Percentiles rank a stretch among this genome's conserved stretches.
phyloP scores from a whole-genome alignment of 2,329 filamentous ascomycete species.

The Fusarium lateritium region DNA sequence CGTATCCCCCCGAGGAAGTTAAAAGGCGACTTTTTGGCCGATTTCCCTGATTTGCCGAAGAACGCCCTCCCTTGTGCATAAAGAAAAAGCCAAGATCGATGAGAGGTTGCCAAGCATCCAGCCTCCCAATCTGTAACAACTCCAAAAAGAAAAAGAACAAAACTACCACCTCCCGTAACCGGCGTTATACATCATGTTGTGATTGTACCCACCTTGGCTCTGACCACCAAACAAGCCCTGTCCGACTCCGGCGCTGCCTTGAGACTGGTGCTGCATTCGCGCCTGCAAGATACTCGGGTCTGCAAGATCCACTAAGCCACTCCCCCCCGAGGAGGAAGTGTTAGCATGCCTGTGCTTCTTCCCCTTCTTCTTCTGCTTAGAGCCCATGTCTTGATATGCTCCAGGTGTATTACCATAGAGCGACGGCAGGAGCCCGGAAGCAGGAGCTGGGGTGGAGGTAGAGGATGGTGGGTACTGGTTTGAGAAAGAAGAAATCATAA shows the following conservation, averaged over 20 bases:
- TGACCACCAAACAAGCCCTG: constrained; percentile 92
- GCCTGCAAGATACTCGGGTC: constrained; percentile 99
- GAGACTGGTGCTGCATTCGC: constrained; percentile 91
- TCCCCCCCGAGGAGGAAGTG: constrained; percentile 99
- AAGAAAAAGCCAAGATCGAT: constrained; percentile 41
- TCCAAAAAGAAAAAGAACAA: constrained; percentile 32
- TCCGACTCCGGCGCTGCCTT: constrained; percentile 86
- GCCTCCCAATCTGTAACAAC: constrained; percentile 34
- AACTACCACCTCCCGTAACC: constrained; percentile 78
- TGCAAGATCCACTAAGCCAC: constrained; percentile 99
- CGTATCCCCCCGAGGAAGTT: constrained; percentile 49
- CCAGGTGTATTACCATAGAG: constrained; percentile 90
- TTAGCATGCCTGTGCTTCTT: constrained; percentile 99
- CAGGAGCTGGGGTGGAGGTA: constrained; percentile 87
- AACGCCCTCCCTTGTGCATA: constrained; percentile 50
- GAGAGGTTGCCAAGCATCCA: constrained; percentile 46
- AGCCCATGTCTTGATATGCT: constrained; percentile 90
- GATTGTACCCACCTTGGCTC: constrained; percentile 95
- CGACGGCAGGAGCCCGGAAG: constrained; percentile 90
- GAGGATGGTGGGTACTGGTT: constrained; percentile 87
- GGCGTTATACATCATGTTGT: constrained; percentile 85
- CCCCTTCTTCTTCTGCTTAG: constrained; percentile 99
- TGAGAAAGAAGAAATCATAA: constrained; percentile 92
- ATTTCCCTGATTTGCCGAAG: constrained; percentile 47
- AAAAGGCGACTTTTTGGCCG: constrained; percentile 39